These are phyloP conservation scores for Pythium vanterpoolii DNA, from an alignment of 352 stramenopile species.

Conservation along the genomic window DNA sequence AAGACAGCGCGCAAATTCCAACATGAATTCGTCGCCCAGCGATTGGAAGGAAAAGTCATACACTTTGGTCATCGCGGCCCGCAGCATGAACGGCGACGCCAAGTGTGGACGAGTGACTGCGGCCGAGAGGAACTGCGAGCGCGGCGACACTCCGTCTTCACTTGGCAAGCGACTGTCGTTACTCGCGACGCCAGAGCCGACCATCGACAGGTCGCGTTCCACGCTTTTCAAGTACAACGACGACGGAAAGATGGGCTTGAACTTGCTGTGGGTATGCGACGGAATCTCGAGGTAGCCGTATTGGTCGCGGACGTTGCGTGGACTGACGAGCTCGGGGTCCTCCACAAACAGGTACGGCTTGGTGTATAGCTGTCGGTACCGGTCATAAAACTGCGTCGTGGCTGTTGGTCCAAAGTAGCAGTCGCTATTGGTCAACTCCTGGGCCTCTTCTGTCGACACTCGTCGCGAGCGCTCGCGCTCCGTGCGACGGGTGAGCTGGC, in stretches of 20 bases:
- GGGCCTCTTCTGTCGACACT: conserved; percentile 37
- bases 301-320: conserved; percentile 15
- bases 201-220: conserved; percentile 23
- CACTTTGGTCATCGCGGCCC: conserved; percentile 54
- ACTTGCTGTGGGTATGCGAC: conserved; percentile 20
- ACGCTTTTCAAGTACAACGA: conserved; percentile 40
- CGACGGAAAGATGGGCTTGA: conserved; percentile 41
- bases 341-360: conserved; percentile 68
- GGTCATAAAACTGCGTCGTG: conserved; percentile 52
- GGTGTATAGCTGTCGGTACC: conserved; percentile 59
- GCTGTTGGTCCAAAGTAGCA: conserved; percentile 62
- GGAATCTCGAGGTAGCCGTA: conserved; percentile 14
- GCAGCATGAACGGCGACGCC: conserved; percentile 62
- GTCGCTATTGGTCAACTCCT: conserved; percentile 39
- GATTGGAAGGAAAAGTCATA: conserved; percentile 85
- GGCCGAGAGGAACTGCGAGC: conserved; percentile 57
- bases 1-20: conserved; percentile 61
- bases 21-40: conserved; percentile 63
- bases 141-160: conserved; percentile 53
- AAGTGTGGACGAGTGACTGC: conserved; percentile 47
- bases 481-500: background rate
- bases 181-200: conserved; percentile 14
- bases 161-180: conserved; percentile 28
- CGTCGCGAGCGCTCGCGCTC: conserved; percentile 19
- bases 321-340: conserved; percentile 9